Percentiles rank a stretch among this genome's conserved stretches.
Conservation (phyloP, 2,329 filamentous ascomycete genomes). For the Ophiostoma angusticollis region DNA sequence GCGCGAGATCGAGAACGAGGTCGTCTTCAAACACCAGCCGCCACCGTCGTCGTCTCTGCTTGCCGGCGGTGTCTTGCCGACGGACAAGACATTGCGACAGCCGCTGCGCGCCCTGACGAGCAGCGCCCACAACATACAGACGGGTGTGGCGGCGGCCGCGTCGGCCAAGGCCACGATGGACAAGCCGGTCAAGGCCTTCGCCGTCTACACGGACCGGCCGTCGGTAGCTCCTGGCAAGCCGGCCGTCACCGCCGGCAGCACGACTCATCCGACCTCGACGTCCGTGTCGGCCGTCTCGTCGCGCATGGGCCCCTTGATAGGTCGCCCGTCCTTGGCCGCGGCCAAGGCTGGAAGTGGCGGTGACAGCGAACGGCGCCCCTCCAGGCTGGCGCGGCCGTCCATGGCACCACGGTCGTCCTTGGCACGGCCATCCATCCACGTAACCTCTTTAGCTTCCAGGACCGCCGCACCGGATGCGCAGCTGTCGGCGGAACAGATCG, state of each 20-base stretch:
- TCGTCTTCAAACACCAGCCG: conserved; percentile 68
- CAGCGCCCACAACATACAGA: conserved; percentile 61
- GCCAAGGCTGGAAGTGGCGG: conserved; percentile 10
- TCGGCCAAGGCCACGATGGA: conserved; percentile 23
- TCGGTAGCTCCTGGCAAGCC: conserved; percentile 5
- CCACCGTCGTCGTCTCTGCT: conserved; percentile 34
- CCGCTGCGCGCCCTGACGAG: conserved; percentile 60
- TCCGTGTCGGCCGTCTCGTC: conserved; percentile 7
- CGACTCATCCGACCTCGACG: conserved; percentile 17
- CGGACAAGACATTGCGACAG: too few relatives aligned
- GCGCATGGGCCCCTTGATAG: conserved; percentile 16
- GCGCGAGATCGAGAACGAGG: conserved; percentile 88
- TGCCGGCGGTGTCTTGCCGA: too few relatives aligned
- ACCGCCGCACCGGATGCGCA: conserved; percentile 20
- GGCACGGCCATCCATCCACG: too few relatives aligned
- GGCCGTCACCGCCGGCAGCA: background rate
- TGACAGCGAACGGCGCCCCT: conserved; percentile 22
- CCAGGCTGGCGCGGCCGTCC: conserved; percentile 29
- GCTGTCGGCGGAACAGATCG: conserved; percentile 63
- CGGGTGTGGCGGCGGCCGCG: conserved; percentile 39
- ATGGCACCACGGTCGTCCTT: background rate
- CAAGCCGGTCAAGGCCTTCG: conserved; percentile 73
- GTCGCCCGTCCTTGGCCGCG: conserved; percentile 6
- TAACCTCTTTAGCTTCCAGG: background rate
- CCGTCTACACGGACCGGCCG: conserved; percentile 66